Base-by-base conservation (phyloP, 257 asterid species). In the Solanum sparsipilum region DNA sequence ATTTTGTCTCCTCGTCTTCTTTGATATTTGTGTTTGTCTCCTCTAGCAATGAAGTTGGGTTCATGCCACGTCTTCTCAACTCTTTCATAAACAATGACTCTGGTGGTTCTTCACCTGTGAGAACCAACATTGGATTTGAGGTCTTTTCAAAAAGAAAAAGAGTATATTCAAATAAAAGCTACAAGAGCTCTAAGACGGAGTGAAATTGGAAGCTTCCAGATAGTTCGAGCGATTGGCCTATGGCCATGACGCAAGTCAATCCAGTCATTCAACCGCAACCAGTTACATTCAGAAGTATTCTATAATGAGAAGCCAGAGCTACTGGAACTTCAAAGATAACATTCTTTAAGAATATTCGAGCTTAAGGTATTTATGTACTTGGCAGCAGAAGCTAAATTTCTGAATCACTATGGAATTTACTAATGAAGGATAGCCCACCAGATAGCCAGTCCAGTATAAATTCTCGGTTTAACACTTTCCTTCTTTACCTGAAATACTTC, bases 51-150 rank as follows among this genome's bases (percentile, higher is more conserved):
- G 99, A 96, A 88, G 96, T 93, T 21, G 96, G 98, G 39, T 90
- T 92, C 98, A 97, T 97, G 71, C 99, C 98, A 87, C 99, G 93
- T 91, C 93, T 93, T 92, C 93, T 92, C 81, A 97, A 89, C 89
- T 97, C 99, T 90, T 96, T 97, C 98, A 94, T 90, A 86, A 97
- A 97, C 91, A 97, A 92, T 36, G 99, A 97, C 88, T 97, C 99
- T 0, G 99, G 95, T 85, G 99, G 96, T 88, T 97, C 99, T 88
- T 97, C 99, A 86, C 98, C 99, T 96, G 93, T 87, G 86, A 82
- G 27, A 10, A 90, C 63, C 63, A 90, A 88, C 44, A 82, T 10
- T 31, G 44, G 44, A 31, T 48, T 48, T 82, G 29, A 82, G 44
- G 6, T 31, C 29, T 31, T 10, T 52, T 20, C 15, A 31, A 3